These are phyloP conservation scores for Curvularia sp. DNA, from an alignment of 2,329 filamentous ascomycete genomes.

Conservation along the genomic window DNA sequence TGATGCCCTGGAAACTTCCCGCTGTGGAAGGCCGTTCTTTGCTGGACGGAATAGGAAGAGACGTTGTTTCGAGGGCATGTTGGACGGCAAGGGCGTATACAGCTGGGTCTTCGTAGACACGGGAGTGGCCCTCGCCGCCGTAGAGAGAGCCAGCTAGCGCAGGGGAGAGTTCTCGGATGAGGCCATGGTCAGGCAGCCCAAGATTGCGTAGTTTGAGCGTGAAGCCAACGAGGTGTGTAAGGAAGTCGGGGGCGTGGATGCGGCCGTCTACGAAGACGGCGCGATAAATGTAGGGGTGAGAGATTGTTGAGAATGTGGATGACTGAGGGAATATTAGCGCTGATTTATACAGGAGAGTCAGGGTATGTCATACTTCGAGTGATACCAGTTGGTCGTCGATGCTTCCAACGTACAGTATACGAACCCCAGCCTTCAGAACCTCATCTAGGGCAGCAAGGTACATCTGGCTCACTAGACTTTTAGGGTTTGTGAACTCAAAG, in stretches of 20 bases:
- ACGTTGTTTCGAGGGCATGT: conserved; percentile 57
- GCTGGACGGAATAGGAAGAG: conserved; percentile 35
- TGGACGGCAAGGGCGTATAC: conserved; percentile 73
- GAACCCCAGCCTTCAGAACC: conserved; percentile 78
- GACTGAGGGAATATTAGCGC: conserved; percentile 68
- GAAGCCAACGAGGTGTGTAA: conserved; percentile 91
- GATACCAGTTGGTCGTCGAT: conserved; percentile 97
- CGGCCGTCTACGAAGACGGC: conserved; percentile 96
- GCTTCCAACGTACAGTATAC: conserved; percentile 87
- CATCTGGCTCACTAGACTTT: conserved; percentile 80
- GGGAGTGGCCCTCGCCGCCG: conserved; percentile 88
- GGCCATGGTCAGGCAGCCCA: conserved; percentile 88
- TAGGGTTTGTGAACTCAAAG: conserved; percentile 87
- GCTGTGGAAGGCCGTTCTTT: conserved; percentile 32
- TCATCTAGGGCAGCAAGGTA: conserved; percentile 78
- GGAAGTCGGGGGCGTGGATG: conserved; percentile 90
- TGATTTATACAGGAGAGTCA: conserved; percentile 3
- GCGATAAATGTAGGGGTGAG: conserved; percentile 91
- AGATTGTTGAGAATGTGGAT: conserved; percentile 82
- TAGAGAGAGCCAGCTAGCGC: conserved; percentile 92
- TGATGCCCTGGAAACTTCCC: conserved; percentile 39
- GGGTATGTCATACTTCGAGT: conserved; percentile 70
- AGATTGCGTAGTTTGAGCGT: conserved; percentile 92
- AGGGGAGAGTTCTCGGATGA: conserved; percentile 86
- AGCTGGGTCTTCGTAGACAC: conserved; percentile 86